A percentile compares a stretch with the other conserved stretches of the same genome.
phyloP scores from a whole-genome alignment of 345 rosid species.

The Salix koriyanagi region DNA sequence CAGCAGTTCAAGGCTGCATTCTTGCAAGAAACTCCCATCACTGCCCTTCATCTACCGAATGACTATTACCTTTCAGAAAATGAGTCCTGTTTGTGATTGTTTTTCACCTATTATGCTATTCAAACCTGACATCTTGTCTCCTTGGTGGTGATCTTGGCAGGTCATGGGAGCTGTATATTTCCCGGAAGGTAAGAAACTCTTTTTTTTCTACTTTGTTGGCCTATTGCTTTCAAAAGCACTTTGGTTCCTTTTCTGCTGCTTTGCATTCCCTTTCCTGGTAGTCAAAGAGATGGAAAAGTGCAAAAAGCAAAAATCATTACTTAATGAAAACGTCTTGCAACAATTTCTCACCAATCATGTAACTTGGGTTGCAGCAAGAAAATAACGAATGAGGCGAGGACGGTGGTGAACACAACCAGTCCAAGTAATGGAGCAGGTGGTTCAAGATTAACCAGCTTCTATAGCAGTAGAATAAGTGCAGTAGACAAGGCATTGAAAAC shows the following conservation, averaged over 20 bases:
- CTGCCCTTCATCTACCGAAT: not conserved
- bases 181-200: constrained; percentile 73
- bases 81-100: not conserved
- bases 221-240: not conserved
- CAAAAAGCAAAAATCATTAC: not conserved
- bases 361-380: constrained; percentile 53
- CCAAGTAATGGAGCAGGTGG: constrained; percentile 39
- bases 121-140: constrained; percentile 14
- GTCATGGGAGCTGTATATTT: constrained; percentile 89
- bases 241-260: not conserved
- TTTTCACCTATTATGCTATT: not conserved
- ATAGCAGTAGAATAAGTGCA: constrained; percentile 29
- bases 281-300: not conserved
- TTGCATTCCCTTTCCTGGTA: constrained; percentile 1
- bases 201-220: not conserved
- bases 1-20: constrained; percentile 4
- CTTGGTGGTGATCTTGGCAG: constrained; percentile 40
- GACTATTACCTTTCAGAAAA: not conserved
- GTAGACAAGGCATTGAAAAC: constrained; percentile 9
- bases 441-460: constrained; percentile 27
- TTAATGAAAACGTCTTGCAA: constrained; percentile 2
- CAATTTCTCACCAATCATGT: not conserved
- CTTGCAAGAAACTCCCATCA: constrained; percentile 16
- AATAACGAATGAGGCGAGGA: constrained; percentile 57
- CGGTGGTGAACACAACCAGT: constrained; percentile 52